These are phyloP conservation scores for Singerocomus inundabilis DNA, from an alignment of 1,284 basidiomycete species.

Conservation along the genomic window DNA sequence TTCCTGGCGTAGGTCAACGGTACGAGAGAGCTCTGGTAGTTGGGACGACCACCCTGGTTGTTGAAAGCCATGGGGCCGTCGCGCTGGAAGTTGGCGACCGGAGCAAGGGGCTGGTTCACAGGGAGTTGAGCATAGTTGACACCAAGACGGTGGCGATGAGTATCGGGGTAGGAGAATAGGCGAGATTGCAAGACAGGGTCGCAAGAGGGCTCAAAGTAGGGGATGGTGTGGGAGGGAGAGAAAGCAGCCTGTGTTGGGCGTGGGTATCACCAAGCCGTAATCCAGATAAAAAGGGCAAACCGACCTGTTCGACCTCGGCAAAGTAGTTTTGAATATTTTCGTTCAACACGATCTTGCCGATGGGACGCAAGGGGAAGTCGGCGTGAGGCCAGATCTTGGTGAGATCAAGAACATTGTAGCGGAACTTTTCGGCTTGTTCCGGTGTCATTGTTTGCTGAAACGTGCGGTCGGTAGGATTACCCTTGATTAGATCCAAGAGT, in stretches of 20 bases:
- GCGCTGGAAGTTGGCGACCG: constrained; percentile 86
- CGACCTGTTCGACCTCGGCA: constrained; percentile 81
- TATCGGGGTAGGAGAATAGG: constrained; percentile 94
- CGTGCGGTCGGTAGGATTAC: constrained; percentile 10
- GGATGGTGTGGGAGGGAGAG: constrained; percentile 82
- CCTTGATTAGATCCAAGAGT: background rate
- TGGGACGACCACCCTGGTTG: constrained; percentile 82
- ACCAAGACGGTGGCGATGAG: constrained; percentile 87
- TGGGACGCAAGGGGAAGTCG: constrained; percentile 81
- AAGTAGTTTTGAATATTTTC: constrained; percentile 87
- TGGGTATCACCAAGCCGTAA: constrained; percentile 19
- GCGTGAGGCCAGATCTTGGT: constrained; percentile 88
- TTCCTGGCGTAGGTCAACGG: constrained; percentile 52
- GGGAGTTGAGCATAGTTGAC: constrained; percentile 88
- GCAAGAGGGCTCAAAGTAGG: constrained; percentile 84
- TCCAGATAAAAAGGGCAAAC: constrained; percentile 14
- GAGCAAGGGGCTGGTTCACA: constrained; percentile 76
- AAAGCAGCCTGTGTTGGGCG: constrained; percentile 62
- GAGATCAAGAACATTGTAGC: constrained; percentile 86
- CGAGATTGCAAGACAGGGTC: constrained; percentile 93
- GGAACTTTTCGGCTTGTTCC: constrained; percentile 86
- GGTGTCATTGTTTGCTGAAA: constrained; percentile 84
- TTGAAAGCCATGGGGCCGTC: constrained; percentile 67
- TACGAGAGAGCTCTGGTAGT: constrained; percentile 78
- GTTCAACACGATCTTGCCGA: constrained; percentile 87